Conservation (phyloP, 2,329 filamentous ascomycete genomes). For the Colletotrichum brevisporum region DNA sequence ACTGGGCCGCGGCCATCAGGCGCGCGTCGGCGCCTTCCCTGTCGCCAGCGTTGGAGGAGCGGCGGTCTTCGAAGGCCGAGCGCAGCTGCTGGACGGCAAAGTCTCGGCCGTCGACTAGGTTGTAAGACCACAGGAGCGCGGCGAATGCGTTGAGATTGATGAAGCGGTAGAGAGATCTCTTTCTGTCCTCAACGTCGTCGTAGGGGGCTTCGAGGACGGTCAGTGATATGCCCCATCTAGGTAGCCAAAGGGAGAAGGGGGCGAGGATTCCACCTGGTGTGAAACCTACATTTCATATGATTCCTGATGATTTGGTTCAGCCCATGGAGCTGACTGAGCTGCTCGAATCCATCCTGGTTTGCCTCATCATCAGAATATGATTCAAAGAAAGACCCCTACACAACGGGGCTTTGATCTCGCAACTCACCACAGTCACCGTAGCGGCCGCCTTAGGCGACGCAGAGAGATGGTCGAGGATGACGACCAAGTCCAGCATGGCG, state of each 20-base stretch:
- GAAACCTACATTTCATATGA: constrained; percentile 27
- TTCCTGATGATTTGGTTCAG: constrained; percentile 22
- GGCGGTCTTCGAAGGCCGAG: constrained; percentile 38
- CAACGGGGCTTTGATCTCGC: background rate
- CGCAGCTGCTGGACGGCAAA: constrained; percentile 38
- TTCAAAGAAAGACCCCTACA: background rate
- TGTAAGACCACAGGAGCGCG: constrained; percentile 40
- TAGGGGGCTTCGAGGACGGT: constrained; percentile 11
- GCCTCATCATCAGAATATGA: background rate
- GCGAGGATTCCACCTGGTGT: background rate
- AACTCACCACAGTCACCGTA: constrained; percentile 23
- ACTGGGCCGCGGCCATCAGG: constrained; percentile 35
- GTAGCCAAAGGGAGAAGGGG: background rate
- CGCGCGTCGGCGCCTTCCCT: constrained; percentile 24
- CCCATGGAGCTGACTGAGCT: constrained; percentile 27
- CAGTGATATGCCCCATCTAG: background rate
- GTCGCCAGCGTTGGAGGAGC: constrained; percentile 21
- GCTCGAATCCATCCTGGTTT: constrained; percentile 32
- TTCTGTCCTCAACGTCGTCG: background rate
- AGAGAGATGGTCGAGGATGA: constrained; percentile 28
- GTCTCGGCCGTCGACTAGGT: constrained; percentile 37
- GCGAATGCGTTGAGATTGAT: constrained; percentile 40
- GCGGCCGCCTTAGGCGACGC: constrained; percentile 35
- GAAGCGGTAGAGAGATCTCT: constrained; percentile 14
- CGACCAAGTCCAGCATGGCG: constrained; percentile 35